Conservation (phyloP, 352 stramenopile species). For the Pythium rishiriense region DNA sequence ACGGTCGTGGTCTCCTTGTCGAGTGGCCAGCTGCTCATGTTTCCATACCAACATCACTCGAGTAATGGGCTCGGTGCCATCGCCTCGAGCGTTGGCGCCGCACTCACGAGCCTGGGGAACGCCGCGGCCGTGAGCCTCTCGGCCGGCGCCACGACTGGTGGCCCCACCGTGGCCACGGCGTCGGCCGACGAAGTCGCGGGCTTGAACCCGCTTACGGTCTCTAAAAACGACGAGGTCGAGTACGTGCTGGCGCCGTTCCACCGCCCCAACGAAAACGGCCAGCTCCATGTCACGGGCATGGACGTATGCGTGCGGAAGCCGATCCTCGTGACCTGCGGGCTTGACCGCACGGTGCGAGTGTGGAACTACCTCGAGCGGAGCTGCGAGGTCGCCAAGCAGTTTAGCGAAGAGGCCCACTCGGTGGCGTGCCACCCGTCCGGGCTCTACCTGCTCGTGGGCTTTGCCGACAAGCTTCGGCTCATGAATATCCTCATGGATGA, state of each 20-base stretch:
- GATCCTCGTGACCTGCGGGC: constrained; percentile 87
- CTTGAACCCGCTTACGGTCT: constrained; percentile 15
- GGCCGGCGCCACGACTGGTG: constrained; percentile 10
- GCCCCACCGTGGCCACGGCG: constrained; percentile 6
- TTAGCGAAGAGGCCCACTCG: constrained; percentile 88
- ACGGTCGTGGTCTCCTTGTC: constrained; percentile 61
- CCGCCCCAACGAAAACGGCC: constrained; percentile 54
- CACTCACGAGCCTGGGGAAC: constrained; percentile 19
- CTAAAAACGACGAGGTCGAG: constrained; percentile 69
- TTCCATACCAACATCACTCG: constrained; percentile 66
- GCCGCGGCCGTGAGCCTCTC: constrained; percentile 16
- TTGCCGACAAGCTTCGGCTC: constrained; percentile 89
- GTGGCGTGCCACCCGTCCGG: constrained; percentile 91
- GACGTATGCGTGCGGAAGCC: constrained; percentile 93
- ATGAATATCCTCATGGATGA: constrained; percentile 94
- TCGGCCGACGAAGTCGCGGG: not conserved
- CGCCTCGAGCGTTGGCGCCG: constrained; percentile 21
- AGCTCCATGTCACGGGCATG: constrained; percentile 81
- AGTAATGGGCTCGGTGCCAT: constrained; percentile 3
- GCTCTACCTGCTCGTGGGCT: constrained; percentile 88
- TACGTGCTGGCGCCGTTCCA: constrained; percentile 74
- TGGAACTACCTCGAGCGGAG: constrained; percentile 94
- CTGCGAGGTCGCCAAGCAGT: constrained; percentile 87
- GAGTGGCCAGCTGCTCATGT: constrained; percentile 65
- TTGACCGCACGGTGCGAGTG: constrained; percentile 88